Base-by-base conservation (phyloP, 2,329 filamentous ascomycete species). In the Sporothrix luriei region DNA sequence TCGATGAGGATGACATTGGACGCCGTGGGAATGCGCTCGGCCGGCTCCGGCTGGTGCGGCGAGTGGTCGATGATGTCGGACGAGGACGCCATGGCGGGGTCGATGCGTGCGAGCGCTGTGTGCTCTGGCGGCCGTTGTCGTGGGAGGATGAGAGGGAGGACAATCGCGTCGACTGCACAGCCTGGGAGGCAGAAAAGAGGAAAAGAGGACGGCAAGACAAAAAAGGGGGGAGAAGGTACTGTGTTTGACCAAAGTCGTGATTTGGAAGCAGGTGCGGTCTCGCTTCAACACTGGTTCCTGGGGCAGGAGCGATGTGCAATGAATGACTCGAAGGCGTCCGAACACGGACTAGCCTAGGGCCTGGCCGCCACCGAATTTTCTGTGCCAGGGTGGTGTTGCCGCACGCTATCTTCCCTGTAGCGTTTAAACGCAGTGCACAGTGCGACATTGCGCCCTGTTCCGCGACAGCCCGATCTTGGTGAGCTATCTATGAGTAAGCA, bases 1-100 rank as follows among this genome's bases (percentile, higher is more conserved):
- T 99, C 95, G 76, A 99, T 97, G 73, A 99, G 85, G 73, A 99
- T 87, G 70, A 99, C 86, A 80, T 98, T 98, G 70, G 91, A 91
- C 33, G 95, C 95, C 66, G 89, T 93, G 29, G 90, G 79, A 68
- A 97, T 84, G 48, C 89, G 88, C 67, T 89, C 83, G 40, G 90
- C 89, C 67, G 91, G 90, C 73, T 90, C 86, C 71, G 92, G 91
- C 79, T 97, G 90, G 78, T 91, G 90, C 76, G 94, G 93, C 71
- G 94, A 97, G 80, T 97, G 90, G 78, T 97, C 94, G 73, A 87
- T 80, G 71, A 88, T 82, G 71, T 83, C 81, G 48, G 78, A 73
- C 4, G 65, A 61, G 51, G 81, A 81, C 71, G 83, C 76, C 85
- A 87, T 87, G 71, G 76, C 82, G 76, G 54, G n/a, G 54, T 49